Base-by-base conservation (phyloP, 805 yeast species). In the Tanozyma kutaoensis region DNA sequence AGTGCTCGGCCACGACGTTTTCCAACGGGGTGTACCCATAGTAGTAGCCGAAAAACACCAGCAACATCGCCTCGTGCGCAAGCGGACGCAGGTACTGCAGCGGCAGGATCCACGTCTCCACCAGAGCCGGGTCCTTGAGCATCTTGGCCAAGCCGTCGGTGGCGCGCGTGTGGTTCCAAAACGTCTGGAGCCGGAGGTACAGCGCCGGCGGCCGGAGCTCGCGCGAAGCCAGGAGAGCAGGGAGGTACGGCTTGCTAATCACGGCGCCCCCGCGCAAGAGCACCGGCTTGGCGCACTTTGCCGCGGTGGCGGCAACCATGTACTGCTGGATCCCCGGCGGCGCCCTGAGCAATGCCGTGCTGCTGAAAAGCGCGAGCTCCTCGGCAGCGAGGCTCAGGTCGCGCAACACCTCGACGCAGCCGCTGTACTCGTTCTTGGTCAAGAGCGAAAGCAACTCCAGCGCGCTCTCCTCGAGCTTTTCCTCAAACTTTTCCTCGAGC, bases 271-370 rank as follows among this genome's bases (percentile, higher is more conserved):
- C n/a, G n/a, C n/a, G n/a, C n/a, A n/a, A n/a, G n/a, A n/a, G n/a
- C n/a, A n/a, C n/a, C n/a, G n/a, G n/a, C n/a, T 28, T 32, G 8
- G 34, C 26, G 22, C 45, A 43, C 34, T 60, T 45, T n/a, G n/a
- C n/a, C n/a, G n/a, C n/a, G 15, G 50, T 45, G 2, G 63, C 48
- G 3, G 58, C 46, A n/a, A 58, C 37, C 3, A 55, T 50, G 26
- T 58, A 48, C 31, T 55, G 57, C 36, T 60, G 66, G 14, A 60
- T 48, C 8, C 66, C 66, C 8, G 64, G 58, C 4, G 66, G 64
- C 14, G 53, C 32, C 26, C 37, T 48, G 14, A 50, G 39, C 26
- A 60, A 46, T 28, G 46, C 44, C 25, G 40, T 24, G 35, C 59
- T 60, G 18, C 55, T 43, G 32, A 58, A 58, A 19, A 60, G 35